These are phyloP conservation scores for Cajanus cajan DNA, from an alignment of 306 rosid genomes.

Conservation along the genomic window DNA sequence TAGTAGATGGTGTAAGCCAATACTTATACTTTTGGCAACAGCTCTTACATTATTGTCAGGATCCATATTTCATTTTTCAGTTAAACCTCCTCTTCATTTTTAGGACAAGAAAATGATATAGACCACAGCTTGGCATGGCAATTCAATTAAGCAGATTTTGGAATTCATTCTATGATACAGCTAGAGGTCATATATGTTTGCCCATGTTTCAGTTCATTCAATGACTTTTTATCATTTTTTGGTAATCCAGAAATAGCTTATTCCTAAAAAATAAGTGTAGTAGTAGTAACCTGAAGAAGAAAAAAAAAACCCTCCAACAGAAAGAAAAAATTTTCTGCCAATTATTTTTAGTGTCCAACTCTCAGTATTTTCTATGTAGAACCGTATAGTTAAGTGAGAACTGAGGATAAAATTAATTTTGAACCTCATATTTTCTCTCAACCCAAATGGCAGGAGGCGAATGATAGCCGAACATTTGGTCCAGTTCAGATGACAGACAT, in stretches of 20 bases:
- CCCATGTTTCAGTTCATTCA: neutral
- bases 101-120: neutral
- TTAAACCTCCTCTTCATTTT: neutral
- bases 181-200: neutral
- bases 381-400: neutral
- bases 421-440: constrained; percentile 10
- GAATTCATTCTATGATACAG: neutral
- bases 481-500: constrained; percentile 82
- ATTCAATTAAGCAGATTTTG: constrained; percentile 3
- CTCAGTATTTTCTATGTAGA: neutral
- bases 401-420: neutral
- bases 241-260: neutral
- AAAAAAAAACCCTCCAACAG: neutral
- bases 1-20: neutral
- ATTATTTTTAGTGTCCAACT: neutral
- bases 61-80: neutral
- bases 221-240: neutral
- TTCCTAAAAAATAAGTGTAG: neutral
- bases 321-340: neutral
- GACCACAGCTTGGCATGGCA: neutral
- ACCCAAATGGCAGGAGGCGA: constrained; percentile 71
- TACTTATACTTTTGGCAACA: neutral
- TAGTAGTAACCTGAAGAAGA: neutral
- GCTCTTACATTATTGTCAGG: neutral
- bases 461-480: constrained; percentile 89